Evolutionary conservation across 768 basidiomycete genomes (phyloP), one percentile per base, ranked within the genome.

Genomic region (Russula olivacea): DNA sequence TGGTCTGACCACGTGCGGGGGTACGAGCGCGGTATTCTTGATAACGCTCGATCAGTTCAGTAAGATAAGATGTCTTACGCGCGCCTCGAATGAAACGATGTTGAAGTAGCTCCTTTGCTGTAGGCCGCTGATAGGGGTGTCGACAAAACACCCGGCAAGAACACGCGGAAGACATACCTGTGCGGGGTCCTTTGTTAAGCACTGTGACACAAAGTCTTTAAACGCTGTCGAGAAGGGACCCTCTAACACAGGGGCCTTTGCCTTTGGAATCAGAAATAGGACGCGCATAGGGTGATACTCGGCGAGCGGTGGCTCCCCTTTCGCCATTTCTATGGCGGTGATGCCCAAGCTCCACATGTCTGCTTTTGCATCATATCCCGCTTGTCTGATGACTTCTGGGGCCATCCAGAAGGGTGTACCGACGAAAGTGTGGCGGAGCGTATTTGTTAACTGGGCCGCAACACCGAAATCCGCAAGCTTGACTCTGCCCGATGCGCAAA

Each of bases 211-310:
- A 69, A 99, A 99, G 68, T 98, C 95, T 71, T 95, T 95, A 79
- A 98, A 98, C 1, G 86, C 83, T 3, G 80, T 68, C 17, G 88
- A 89, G 72, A 95, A 98, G 25, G 84, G 71, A 1, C 92, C 94
- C 69, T 98, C 96, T 54, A 99, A 78, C 11, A 83, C 81, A 6
- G 97, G 97, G 5, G 97, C 88, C 67, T 93, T 92, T 19, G 95
- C 93, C 76, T 98, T 97, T 3, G 97, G 97, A 66, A 98, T 99
- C 53, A 98, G 80, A 79, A 98, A 98, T 58, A 99, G 80, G 1
- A 99, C 96, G 32, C 97, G 85, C 97, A 98, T 98, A 0, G 95
- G 97, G 71, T 98, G 97, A 73, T 98, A 96, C 73, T 98, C 96
- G 4, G 93, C 90, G 61, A 98, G 75, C 9, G 97, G 97, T 0